These are phyloP conservation scores for Nicotiana tabacum DNA, from an alignment of 257 asterid genomes.

Conservation along the genomic window DNA sequence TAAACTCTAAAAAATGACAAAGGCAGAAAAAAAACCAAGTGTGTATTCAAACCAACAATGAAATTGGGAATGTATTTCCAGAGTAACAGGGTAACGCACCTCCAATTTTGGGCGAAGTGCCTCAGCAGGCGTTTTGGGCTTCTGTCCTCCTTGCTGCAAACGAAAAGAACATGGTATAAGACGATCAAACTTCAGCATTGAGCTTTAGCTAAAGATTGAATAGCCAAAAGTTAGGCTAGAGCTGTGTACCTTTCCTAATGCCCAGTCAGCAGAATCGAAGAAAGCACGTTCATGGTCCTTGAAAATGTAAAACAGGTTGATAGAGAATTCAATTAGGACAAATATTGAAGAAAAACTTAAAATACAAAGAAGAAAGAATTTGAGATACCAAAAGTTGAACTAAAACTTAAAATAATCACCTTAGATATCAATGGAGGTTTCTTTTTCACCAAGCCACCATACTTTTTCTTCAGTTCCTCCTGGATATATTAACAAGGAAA, in stretches of 20 bases:
- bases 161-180: background rate
- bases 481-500: conserved; percentile 17
- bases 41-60: background rate
- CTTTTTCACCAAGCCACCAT: conserved; percentile 59
- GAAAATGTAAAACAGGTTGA: background rate
- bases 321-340: background rate
- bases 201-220: background rate
- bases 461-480: conserved; percentile 75
- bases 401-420: conserved; percentile 23
- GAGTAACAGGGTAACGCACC: conserved; percentile 29
- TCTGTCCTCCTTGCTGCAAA: conserved; percentile 47
- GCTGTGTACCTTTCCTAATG: conserved; percentile 58
- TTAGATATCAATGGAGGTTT: conserved; percentile 68
- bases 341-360: background rate
- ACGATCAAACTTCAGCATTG: background rate
- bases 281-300: conserved; percentile 87
- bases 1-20: background rate
- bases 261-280: conserved; percentile 96
- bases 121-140: conserved; percentile 70
- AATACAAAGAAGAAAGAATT: background rate
- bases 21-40: background rate
- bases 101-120: conserved; percentile 78
- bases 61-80: background rate
- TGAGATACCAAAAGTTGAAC: background rate
- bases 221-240: background rate